Conservation (phyloP, 2,329 filamentous ascomycete species). For the Malbranchea zuffiana region DNA sequence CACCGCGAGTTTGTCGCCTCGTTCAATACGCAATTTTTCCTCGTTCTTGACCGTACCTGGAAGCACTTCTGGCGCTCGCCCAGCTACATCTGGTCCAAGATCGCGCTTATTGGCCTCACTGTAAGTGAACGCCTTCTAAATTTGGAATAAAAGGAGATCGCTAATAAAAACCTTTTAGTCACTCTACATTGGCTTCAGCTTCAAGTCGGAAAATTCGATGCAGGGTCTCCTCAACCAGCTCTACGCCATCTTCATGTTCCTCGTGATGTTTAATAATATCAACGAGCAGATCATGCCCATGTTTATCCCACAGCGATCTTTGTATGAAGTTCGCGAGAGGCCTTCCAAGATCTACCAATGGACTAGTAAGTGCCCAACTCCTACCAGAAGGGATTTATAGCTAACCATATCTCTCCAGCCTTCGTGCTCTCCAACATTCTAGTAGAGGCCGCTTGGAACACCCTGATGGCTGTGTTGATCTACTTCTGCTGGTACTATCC, state of each 20-base stretch:
- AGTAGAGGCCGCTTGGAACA: constrained; percentile 58
- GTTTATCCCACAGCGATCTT: constrained; percentile 46
- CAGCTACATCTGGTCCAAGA: constrained; percentile 78
- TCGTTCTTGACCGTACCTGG: constrained; percentile 65
- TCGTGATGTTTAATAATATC: constrained; percentile 61
- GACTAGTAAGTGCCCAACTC: too few relatives aligned
- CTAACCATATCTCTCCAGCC: too few relatives aligned
- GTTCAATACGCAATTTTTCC: constrained; percentile 54
- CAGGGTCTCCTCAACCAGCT: constrained; percentile 83
- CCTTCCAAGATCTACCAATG: constrained; percentile 63
- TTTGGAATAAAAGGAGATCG: too few relatives aligned
- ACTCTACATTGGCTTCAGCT: constrained; percentile 74
- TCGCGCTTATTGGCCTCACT: constrained; percentile 53
- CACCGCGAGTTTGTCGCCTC: constrained; percentile 65
- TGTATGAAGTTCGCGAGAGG: constrained; percentile 50
- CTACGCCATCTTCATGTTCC: constrained; percentile 76
- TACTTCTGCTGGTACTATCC: constrained; percentile 60
- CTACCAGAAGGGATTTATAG: too few relatives aligned
- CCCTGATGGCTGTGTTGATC: constrained; percentile 51
- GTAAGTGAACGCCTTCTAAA: too few relatives aligned
- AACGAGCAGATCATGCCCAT: constrained; percentile 46
- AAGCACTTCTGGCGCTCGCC: constrained; percentile 88
- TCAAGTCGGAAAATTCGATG: constrained; percentile 58
- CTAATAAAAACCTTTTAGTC: too few relatives aligned
- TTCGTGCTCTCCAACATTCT: constrained; percentile 62